Evolutionary conservation across 768 basidiomycete genomes (phyloP), one percentile per base, ranked within the genome.

Genomic region (Russula compacta): DNA sequence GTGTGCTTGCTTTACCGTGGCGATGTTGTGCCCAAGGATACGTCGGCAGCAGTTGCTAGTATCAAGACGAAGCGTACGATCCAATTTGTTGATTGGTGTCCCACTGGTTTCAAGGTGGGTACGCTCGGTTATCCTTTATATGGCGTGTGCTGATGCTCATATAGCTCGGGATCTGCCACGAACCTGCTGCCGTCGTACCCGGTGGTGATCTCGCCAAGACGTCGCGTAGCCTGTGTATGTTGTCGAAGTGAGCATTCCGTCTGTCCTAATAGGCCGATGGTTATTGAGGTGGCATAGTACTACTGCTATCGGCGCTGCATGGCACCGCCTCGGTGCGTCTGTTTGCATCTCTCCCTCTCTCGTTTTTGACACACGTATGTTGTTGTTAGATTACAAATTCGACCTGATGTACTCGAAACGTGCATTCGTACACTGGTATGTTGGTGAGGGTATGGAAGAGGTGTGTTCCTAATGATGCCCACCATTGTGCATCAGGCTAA

Each of bases 391-490:
- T 76, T 87, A 95, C 80, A 98, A 98, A 76, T 98, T 98, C 74
- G 95, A 98, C 72, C 83, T 98, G 68, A 85, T 98, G 75, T 98
- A 95, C 80, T 95, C 94, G 64, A 97, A 92, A 74, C 89, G 90
- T 73, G 91, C 91, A 51, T 92, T 92, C 66, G 87, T 89, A 29
- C 87, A 90, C 73, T 89, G 92, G 93, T 95, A 95, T 70, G 95
- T 97, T 64, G 95, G 95, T 71, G 95, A 98, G 77, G 95, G 95
- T 79, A 98, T 98, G 95, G 95, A 98, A 73, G 95, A 98, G 80
- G 83, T 78, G 63, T 36, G 73, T 9, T 8, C 46, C n/a, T 6
- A 36, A n/a, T 3, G n/a, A 50, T 21, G 12, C 39, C 14, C 17
- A 17, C 24, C 2, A 35, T 59, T 17, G 39, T 65, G 17, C 44